Base-by-base conservation (phyloP, 2,329 filamentous ascomycete genomes). In the Graphilbum fragrans region DNA sequence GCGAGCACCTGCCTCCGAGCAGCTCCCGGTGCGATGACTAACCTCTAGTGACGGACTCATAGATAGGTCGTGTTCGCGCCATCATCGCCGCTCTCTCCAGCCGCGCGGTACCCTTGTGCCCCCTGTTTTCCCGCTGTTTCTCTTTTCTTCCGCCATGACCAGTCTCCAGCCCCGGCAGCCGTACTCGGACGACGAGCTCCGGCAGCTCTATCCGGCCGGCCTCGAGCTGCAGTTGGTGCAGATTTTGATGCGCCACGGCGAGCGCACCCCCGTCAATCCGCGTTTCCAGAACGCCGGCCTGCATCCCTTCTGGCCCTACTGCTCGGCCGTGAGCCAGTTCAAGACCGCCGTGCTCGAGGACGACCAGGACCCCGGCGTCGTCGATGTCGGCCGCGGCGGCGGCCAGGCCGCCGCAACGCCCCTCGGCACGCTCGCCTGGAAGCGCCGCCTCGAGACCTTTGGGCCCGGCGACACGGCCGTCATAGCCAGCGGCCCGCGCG, bases 171-270 rank as follows among this genome's bases (percentile, higher is more conserved):
- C 85, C 38, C 77, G 86, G 43, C 66, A 73, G 43, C 77, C 85
- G 0, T 96, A 96, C 65, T 79, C 81, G 35, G 66, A 79, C 50
- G 80, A 85, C 45, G 88, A 96, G 70, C 75, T 96, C 38, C 68
- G 72, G 35, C 67, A 69, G 53, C 78, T 96, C 45, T 98, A 95
- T 64, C 92, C 92, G 1, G 63, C 77, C 42, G 68, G 73, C 35
- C 70, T 98, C 45, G 74, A 90, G 58, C 76, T 98, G 29, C 83
- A 92, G 58, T 77, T 92, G 45, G 92, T 96, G 38, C 92, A 98
- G 65, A 72, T 96, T 52, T 74, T 87, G 47, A 73, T 87, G 53
- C 80, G 83, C 44, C 83, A 88, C 62, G 83, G 83, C 62, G 76
- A 80, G 65, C 80, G 90, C 44, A 90, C 82, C 8, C 90, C 90